A percentile compares a stretch with the other conserved stretches of the same genome.
phyloP scores from a whole-genome alignment of 2,329 filamentous ascomycete species.

The Colletotrichum sp. region DNA sequence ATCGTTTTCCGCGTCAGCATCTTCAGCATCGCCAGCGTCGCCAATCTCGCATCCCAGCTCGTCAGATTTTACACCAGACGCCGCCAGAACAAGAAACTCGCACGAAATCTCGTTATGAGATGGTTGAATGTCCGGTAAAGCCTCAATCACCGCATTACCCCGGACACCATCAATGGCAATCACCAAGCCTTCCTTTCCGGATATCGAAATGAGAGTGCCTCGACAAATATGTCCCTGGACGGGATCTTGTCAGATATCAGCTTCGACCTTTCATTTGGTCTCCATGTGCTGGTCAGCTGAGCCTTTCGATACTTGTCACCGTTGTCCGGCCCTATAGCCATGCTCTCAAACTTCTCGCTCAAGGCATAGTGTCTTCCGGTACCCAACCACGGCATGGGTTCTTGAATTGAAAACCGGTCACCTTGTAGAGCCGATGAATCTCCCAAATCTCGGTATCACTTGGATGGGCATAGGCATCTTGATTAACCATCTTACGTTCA shows the following conservation, averaged over 20 bases:
- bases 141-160: not conserved
- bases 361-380: not conserved
- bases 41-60: not conserved
- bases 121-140: not conserved
- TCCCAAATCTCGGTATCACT: not conserved
- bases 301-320: not conserved
- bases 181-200: not conserved
- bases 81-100: not conserved
- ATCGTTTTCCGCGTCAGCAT: no score
- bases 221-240: not conserved
- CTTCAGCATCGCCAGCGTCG: not conserved
- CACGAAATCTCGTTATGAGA: rapidly evolving
- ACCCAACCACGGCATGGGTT: not conserved
- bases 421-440: not conserved
- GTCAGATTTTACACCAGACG: not conserved
- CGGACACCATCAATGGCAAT: not conserved
- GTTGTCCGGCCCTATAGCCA: not conserved
- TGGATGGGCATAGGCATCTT: not conserved
- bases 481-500: not conserved
- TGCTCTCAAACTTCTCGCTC: not conserved
- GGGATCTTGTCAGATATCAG: not conserved
- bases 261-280: not conserved
- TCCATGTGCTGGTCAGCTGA: no score
- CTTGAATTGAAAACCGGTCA: not conserved
- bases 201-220: not conserved